A percentile compares a stretch with the other conserved stretches of the same genome.
These are phyloP conservation scores for Neonectria magnoliae DNA, from an alignment of 2,329 filamentous ascomycete genomes.

Conservation along the genomic window DNA sequence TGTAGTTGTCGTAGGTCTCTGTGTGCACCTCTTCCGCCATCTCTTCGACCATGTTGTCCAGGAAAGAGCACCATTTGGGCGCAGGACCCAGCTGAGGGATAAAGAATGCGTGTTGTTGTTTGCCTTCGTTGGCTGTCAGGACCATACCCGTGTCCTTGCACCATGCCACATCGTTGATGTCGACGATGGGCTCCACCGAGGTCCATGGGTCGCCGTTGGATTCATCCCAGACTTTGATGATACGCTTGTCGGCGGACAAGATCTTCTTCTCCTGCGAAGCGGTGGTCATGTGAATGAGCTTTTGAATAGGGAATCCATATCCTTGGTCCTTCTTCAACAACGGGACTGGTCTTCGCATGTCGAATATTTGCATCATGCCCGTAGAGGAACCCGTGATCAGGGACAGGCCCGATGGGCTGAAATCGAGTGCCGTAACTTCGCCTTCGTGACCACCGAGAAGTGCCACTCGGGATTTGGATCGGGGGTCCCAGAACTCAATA, in stretches of 20 bases:
- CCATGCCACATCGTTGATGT: constrained; percentile 94
- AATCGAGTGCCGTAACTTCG: constrained; percentile 88
- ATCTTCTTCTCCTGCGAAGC: constrained; percentile 85
- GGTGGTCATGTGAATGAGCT: constrained; percentile 77
- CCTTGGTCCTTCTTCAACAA: constrained; percentile 94
- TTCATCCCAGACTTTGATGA: constrained; percentile 97
- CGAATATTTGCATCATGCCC: constrained; percentile 90
- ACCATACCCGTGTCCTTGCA: constrained; percentile 94
- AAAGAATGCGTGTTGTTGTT: constrained; percentile 94
- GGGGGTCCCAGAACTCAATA: constrained; percentile 95
- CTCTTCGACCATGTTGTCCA: constrained; percentile 98
- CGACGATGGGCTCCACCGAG: constrained; percentile 91
- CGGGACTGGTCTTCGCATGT: constrained; percentile 87
- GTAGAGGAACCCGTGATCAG: constrained; percentile 88
- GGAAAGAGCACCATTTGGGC: constrained; percentile 94
- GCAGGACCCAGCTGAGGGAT: constrained; percentile 93
- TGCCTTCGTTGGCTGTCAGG: constrained; percentile 94
- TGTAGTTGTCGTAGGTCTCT: constrained; percentile 98
- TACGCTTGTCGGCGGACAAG: constrained; percentile 90
- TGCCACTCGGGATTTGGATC: constrained; percentile 83
- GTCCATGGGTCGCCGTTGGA: constrained; percentile 89
- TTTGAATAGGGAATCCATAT: constrained; percentile 92
- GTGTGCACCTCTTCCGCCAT: constrained; percentile 87
- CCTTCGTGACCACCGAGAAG: constrained; percentile 75
- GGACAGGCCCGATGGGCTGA: constrained; percentile 83